These are phyloP conservation scores for Xylariaceae sp. DNA, from an alignment of 2,329 filamentous ascomycete species.

Conservation along the genomic window DNA sequence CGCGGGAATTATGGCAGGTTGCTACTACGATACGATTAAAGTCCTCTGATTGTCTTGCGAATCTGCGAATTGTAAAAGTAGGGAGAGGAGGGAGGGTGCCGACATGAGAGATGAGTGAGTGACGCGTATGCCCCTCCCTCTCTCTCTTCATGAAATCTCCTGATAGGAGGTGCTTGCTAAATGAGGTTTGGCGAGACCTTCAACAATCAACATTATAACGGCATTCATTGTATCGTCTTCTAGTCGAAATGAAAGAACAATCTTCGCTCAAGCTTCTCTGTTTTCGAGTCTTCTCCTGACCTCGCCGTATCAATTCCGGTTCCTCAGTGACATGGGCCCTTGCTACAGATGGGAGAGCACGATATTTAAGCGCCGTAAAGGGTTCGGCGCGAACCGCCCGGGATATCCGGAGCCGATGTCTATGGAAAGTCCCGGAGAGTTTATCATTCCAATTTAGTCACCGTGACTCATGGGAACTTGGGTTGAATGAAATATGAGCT, in stretches of 20 bases:
- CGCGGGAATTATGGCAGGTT: neutral
- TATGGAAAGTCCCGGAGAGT: no score
- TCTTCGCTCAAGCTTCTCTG: constrained; percentile 12
- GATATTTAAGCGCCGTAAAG: no score
- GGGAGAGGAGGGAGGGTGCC: neutral
- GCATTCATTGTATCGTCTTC: constrained; percentile 8
- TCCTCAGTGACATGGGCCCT: neutral
- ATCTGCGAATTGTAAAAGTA: constrained; percentile 1
- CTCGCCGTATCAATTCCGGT: neutral
- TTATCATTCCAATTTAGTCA: no score
- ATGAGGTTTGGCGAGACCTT: neutral
- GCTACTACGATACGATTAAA: neutral
- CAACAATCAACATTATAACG: constrained; percentile 3
- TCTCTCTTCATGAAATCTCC: constrained; percentile 5
- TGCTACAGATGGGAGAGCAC: no score
- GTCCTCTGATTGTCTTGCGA: constrained; percentile 1
- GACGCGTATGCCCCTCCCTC: neutral
- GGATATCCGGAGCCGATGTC: no score
- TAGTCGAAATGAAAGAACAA: constrained; percentile 10
- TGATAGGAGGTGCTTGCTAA: constrained; percentile 16
- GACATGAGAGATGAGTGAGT: neutral
- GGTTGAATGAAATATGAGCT: no score
- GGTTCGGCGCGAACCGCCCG: no score
- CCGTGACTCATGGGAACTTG: no score
- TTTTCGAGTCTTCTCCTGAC: neutral